Evolutionary conservation across 805 yeast genomes (phyloP), one percentile per base, ranked within the genome.

Genomic region (Suhomyces faveliae): DNA sequence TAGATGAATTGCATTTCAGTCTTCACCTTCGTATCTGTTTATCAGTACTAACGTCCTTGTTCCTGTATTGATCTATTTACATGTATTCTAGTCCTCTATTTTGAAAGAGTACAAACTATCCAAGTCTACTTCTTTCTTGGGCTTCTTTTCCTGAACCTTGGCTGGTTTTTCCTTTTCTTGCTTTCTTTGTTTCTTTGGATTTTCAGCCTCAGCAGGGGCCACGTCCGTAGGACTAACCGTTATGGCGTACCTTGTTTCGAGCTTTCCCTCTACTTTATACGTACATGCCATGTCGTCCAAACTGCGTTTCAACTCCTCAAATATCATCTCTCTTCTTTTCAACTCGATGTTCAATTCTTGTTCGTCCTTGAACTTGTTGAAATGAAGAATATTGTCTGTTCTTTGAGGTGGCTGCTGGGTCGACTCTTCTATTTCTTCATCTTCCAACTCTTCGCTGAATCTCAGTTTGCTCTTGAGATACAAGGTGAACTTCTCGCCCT

Each of bases 41-140:
- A n/a, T n/a, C n/a, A n/a, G n/a, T n/a, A n/a, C n/a, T n/a, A n/a
- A n/a, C n/a, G n/a, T n/a, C n/a, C n/a, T n/a, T n/a, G n/a, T n/a
- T n/a, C n/a, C n/a, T n/a, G n/a, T n/a, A n/a, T 19, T 29, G 23
- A 35, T 44, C 13, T 48, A 48, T 48, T 17, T 48, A 48, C 48
- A 44, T 29, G 33, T 15, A 40, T 40, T 37, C 8, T 37, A 71
- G 30, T 70, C 71, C 46, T 67, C 73, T 29, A 73, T 69, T 46
- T 71, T 72, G 41, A 73, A 55, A 63, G 60, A 68, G 50, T 73
- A 73, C 46, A 73, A 57, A 13, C 71, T 54, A 51, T 73, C 78
- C 46, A 72, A 64, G 48, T 71, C 74, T 2, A 64, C 74, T 19
- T 10, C 40, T 50, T n/a, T 40, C 47, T 12, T 46, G 21, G 17